Conservation (phyloP, 805 yeast genomes). For the Zygoascus ofunaensis region DNA sequence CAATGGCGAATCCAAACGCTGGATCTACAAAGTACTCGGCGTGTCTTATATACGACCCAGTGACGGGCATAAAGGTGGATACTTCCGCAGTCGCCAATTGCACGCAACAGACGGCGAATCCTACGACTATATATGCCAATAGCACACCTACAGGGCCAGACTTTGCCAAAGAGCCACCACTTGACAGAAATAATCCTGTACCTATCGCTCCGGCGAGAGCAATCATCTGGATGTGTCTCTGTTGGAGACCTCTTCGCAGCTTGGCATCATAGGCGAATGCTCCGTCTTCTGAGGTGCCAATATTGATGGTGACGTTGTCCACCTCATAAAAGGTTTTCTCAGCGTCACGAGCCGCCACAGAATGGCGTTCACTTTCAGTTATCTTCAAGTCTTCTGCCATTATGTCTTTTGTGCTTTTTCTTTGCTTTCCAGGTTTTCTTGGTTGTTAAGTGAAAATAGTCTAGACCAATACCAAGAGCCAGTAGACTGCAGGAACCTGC, state of each 20-base stretch:
- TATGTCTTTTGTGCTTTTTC: too few relatives aligned
- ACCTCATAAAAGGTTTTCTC: neutral
- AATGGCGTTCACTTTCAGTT: too few relatives aligned
- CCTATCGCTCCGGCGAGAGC: slow-evolving; percentile 82
- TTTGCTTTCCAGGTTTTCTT: too few relatives aligned
- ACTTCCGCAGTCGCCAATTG: slow-evolving; percentile 63
- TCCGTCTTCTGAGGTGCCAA: neutral
- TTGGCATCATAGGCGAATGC: slow-evolving; percentile 7
- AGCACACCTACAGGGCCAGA: slow-evolving; percentile 56
- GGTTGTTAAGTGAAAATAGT: too few relatives aligned
- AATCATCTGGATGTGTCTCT: slow-evolving; percentile 61
- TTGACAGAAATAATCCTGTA: slow-evolving; percentile 70
- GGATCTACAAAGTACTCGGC: slow-evolving; percentile 57
- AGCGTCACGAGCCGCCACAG: too few relatives aligned
- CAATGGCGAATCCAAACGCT: slow-evolving; percentile 60
- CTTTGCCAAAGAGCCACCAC: slow-evolving; percentile 56
- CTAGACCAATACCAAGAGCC: too few relatives aligned
- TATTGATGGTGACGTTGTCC: neutral
- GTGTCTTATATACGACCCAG: slow-evolving; percentile 59
- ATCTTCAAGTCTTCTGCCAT: too few relatives aligned
- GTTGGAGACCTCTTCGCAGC: slow-evolving; percentile 32
- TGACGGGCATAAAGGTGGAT: slow-evolving; percentile 56
- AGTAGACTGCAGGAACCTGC: too few relatives aligned
- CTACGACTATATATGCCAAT: slow-evolving; percentile 59
- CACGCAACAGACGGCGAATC: slow-evolving; percentile 59